Percentiles rank a stretch among this genome's conserved stretches.
These are phyloP conservation scores for Crataegus laevigata DNA, from an alignment of 306 rosid genomes.

Conservation along the genomic window DNA sequence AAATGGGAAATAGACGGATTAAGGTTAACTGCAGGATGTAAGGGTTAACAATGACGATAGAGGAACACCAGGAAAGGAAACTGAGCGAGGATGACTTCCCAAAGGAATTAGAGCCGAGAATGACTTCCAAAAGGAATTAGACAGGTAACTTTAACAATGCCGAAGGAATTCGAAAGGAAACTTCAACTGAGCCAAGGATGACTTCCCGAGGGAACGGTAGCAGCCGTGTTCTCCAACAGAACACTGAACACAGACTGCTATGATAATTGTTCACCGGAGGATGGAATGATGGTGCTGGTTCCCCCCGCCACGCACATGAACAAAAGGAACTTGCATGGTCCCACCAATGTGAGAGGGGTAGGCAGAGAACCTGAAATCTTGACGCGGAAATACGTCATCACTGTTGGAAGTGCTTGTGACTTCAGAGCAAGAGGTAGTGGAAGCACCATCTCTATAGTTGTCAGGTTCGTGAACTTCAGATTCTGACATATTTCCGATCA, in stretches of 20 bases:
- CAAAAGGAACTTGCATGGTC: conserved; percentile 18
- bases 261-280: conserved; percentile 21
- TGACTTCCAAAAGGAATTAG: not conserved
- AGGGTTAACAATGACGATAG: conserved; percentile 9
- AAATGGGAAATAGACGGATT: not conserved
- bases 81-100: conserved; percentile 77
- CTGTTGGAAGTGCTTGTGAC: conserved; percentile 23
- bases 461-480: conserved; percentile 23
- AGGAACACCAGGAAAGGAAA: not conserved
- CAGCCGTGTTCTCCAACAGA: conserved; percentile 17
- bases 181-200: not conserved
- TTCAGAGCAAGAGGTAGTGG: conserved; percentile 28
- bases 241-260: conserved; percentile 17
- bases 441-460: conserved; percentile 28
- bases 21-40: conserved; percentile 11
- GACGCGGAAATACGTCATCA: conserved; percentile 23
- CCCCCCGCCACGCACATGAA: conserved; percentile 23
- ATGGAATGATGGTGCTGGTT: conserved; percentile 35
- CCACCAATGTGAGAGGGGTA: conserved; percentile 38
- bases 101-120: not conserved
- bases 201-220: conserved; percentile 14
- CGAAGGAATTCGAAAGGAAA: not conserved
- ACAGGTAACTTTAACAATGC: not conserved
- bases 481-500: conserved; percentile 19
- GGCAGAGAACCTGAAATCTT: conserved; percentile 38